Evolutionary conservation across 257 asterid genomes (phyloP).

Genomic region (Salvia hispanica): DNA sequence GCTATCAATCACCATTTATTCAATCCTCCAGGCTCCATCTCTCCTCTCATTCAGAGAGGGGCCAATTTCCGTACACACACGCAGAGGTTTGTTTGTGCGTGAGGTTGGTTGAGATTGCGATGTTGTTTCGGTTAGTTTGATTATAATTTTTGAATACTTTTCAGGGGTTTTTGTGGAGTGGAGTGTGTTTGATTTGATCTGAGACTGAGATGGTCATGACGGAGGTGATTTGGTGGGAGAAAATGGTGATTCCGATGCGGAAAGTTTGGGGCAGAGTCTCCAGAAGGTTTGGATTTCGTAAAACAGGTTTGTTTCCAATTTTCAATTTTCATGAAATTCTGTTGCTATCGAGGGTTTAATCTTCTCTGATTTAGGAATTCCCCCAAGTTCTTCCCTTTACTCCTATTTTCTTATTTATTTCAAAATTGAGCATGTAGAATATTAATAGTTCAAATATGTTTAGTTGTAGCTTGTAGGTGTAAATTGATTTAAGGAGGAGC

Average conservation of each 20-base stretch:
- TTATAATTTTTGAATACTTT: background rate
- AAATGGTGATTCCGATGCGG: slow-evolving; percentile 52
- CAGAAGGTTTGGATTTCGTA: slow-evolving; percentile 40
- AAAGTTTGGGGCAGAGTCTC: slow-evolving; percentile 57
- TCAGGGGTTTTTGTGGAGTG: background rate
- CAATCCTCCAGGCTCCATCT: slow-evolving; percentile 7
- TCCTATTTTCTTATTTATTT: background rate
- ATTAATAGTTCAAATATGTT: too few species aligned
- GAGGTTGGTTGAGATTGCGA: background rate
- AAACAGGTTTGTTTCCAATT: slow-evolving; percentile 41
- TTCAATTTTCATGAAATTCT: background rate
- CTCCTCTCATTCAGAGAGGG: slow-evolving; percentile 5
- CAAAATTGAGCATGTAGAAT: too few species aligned
- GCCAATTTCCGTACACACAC: background rate
- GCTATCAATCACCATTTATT: background rate
- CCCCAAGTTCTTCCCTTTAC: background rate
- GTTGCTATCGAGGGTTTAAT: background rate
- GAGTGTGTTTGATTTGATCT: background rate
- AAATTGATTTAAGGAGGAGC: background rate
- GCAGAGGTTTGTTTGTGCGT: slow-evolving; percentile 27
- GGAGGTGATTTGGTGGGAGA: slow-evolving; percentile 53
- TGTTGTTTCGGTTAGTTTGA: background rate
- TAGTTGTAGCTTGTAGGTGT: too few species aligned
- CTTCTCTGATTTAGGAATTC: background rate
- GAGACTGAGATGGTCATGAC: background rate